These are phyloP conservation scores for Penicillium angulare DNA, from an alignment of 495 filamentous ascomycete species.

Conservation along the genomic window DNA sequence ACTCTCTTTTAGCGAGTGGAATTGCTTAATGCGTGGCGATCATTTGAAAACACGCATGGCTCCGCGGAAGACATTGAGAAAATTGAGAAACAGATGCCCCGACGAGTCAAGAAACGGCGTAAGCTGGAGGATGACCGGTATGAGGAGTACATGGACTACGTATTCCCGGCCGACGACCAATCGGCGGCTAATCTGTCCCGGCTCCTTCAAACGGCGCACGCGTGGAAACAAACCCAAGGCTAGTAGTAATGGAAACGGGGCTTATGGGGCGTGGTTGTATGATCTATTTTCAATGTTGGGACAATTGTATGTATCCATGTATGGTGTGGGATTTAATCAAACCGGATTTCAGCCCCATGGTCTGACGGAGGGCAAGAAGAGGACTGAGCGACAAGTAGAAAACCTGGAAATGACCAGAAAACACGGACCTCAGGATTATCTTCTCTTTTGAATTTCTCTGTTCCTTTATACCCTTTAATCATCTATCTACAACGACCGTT, in stretches of 20 bases:
- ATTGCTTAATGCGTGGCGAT: slow-evolving; percentile 85
- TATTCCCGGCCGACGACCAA: slow-evolving; percentile 95
- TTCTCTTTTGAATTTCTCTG: too few species aligned
- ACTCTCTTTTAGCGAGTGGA: slow-evolving; percentile 60
- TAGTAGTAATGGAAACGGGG: not conserved
- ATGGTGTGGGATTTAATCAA: too few species aligned
- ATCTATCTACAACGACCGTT: too few species aligned
- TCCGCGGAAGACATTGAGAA: slow-evolving; percentile 73
- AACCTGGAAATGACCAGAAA: too few species aligned
- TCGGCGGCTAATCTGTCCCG: slow-evolving; percentile 80
- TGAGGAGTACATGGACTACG: slow-evolving; percentile 97
- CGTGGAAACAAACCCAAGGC: slow-evolving; percentile 70
- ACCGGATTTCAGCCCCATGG: too few species aligned
- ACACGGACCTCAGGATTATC: too few species aligned
- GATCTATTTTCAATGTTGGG: too few species aligned
- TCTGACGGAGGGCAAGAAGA: too few species aligned
- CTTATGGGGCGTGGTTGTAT: too few species aligned
- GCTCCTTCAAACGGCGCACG: slow-evolving; percentile 77
- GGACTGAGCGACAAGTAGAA: too few species aligned
- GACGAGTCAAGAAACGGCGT: slow-evolving; percentile 89
- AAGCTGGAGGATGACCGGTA: slow-evolving; percentile 92
- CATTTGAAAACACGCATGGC: slow-evolving; percentile 85
- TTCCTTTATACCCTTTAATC: too few species aligned
- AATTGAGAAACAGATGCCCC: slow-evolving; percentile 90
- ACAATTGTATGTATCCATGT: too few species aligned